Conservation (phyloP, 257 asterid species). For the Rehmannia glutinosa region DNA sequence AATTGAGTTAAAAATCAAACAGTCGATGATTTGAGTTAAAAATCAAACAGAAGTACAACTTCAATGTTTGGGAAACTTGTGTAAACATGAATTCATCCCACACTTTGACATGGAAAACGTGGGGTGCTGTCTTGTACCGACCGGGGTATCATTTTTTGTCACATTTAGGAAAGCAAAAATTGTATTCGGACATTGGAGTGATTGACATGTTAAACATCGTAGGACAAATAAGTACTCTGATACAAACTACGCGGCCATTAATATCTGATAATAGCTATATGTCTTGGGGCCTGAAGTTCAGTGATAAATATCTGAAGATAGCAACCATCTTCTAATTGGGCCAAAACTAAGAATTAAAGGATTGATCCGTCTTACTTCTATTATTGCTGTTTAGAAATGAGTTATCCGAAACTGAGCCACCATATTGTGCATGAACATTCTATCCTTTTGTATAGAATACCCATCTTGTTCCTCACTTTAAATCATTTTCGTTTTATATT, state of each 20-base stretch:
- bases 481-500: not conserved
- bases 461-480: not conserved
- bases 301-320: constrained; percentile 1
- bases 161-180: not conserved
- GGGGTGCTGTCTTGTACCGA: constrained; percentile 8
- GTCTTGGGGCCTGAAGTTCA: constrained; percentile 4
- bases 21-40: not conserved
- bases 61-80: constrained; percentile 5
- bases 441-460: no score
- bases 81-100: constrained; percentile 1
- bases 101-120: not conserved
- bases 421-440: not conserved
- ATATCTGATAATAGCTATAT: constrained; percentile 10
- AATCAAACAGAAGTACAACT: not conserved
- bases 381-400: not conserved
- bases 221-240: constrained; percentile 11
- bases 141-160: constrained; percentile 10
- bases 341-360: constrained; percentile 1
- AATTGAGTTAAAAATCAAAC: no score
- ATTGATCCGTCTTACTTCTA: not conserved
- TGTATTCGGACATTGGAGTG: not conserved
- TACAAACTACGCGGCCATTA: constrained; percentile 8
- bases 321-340: not conserved
- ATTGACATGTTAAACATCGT: constrained; percentile 3
- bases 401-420: not conserved